Evolutionary conservation across 2,329 filamentous ascomycete species (phyloP).

Genomic region (Xylariaceae sp.): DNA sequence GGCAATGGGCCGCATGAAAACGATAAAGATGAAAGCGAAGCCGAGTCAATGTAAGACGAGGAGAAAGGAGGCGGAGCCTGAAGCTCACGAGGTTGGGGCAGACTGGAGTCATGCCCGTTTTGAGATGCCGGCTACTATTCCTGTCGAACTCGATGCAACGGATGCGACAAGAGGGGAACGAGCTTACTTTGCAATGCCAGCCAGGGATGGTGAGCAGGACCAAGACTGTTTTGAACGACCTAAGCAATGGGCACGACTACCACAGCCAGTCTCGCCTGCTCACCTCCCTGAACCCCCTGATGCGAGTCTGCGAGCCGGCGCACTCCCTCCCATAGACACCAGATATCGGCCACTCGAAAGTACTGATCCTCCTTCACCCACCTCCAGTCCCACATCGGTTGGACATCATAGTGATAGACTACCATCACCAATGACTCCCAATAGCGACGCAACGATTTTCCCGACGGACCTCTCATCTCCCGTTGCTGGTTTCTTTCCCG

Average conservation of each 20-base stretch:
- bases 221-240: slow-evolving; percentile 49
- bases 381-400: slow-evolving; percentile 31
- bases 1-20: slow-evolving; percentile 19
- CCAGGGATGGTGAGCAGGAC: slow-evolving; percentile 36
- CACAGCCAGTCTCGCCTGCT: slow-evolving; percentile 47
- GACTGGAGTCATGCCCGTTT: slow-evolving; percentile 47
- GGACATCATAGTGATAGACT: slow-evolving; percentile 37
- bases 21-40: slow-evolving; percentile 41
- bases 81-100: slow-evolving; percentile 39
- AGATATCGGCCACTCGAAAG: slow-evolving; percentile 34
- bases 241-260: slow-evolving; percentile 47
- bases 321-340: slow-evolving; percentile 11
- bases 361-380: slow-evolving; percentile 26
- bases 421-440: slow-evolving; percentile 46
- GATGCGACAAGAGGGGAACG: slow-evolving; percentile 32
- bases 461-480: slow-evolving; percentile 41
- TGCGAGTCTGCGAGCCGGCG: neutral
- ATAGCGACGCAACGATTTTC: slow-evolving; percentile 40
- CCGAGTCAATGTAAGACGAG: slow-evolving; percentile 29
- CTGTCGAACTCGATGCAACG: slow-evolving; percentile 47
- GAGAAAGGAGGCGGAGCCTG: slow-evolving; percentile 17
- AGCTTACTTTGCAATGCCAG: slow-evolving; percentile 38
- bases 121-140: slow-evolving; percentile 46
- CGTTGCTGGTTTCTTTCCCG: slow-evolving; percentile 34
- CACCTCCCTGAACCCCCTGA: slow-evolving; percentile 35